Conservation (phyloP, 2,329 filamentous ascomycete genomes). For the Aspergillus sp. region DNA sequence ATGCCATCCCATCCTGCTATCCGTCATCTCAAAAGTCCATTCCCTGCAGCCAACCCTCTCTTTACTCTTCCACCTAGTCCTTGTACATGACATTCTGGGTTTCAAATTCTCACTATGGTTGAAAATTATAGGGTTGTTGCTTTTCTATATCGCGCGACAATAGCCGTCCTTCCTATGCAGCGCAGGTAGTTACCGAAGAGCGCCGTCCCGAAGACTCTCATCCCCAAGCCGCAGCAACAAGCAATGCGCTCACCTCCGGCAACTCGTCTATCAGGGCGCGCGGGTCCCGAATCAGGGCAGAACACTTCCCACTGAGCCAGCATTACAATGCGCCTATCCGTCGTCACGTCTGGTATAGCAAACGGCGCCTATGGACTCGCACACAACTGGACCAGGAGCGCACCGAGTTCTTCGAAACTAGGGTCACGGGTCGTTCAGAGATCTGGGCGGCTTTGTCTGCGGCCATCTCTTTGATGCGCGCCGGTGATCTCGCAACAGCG, state of each 20-base stretch:
- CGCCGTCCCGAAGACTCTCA: constrained; percentile 23
- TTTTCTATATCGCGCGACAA: constrained; percentile 40
- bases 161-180: constrained; percentile 27
- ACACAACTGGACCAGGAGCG: constrained; percentile 69
- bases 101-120: not conserved
- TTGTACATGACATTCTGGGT: not conserved
- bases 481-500: constrained; percentile 65
- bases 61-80: not conserved
- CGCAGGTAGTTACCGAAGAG: constrained; percentile 26
- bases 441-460: constrained; percentile 76
- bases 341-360: constrained; percentile 66
- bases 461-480: constrained; percentile 69
- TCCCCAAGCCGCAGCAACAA: constrained; percentile 14
- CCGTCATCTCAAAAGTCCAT: not conserved
- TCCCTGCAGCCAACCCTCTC: not conserved
- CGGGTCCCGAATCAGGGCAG: constrained; percentile 13
- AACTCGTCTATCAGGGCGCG: constrained; percentile 19
- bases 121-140: constrained; percentile 40
- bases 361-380: constrained; percentile 69
- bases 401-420: constrained; percentile 84
- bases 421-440: constrained; percentile 74
- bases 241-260: constrained; percentile 17
- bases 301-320: constrained; percentile 46
- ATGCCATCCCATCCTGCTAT: not conserved
- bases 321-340: constrained; percentile 71